A percentile compares a stretch with the other conserved stretches of the same genome.
These are phyloP conservation scores for Pestalotiopsis sp. DNA, from an alignment of 2,329 filamentous ascomycete genomes.

Conservation along the genomic window DNA sequence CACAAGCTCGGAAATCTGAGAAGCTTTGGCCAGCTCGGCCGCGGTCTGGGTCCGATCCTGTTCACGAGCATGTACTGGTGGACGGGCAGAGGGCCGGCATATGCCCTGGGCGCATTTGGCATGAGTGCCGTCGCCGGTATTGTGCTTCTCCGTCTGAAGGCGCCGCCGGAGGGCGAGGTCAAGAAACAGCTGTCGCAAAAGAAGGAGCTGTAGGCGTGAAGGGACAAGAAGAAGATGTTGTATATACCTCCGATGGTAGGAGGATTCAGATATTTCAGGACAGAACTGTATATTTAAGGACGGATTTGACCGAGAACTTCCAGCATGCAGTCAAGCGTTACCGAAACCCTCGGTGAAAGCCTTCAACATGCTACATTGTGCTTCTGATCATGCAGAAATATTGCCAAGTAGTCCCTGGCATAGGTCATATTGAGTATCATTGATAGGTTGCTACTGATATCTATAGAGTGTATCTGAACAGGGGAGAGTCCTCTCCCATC, in stretches of 20 bases:
- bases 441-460: background rate
- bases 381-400: background rate
- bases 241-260: background rate
- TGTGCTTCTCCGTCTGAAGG: conserved; percentile 73
- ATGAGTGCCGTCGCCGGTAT: conserved; percentile 75
- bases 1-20: conserved; percentile 84
- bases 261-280: background rate
- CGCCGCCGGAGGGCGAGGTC: conserved; percentile 50
- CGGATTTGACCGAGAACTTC: background rate
- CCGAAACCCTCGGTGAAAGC: background rate
- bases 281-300: background rate
- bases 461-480: conserved; percentile 21
- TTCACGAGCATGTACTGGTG: conserved; percentile 99
- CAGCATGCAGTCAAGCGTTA: background rate
- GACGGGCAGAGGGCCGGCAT: conserved; percentile 87
- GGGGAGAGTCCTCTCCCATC: conserved; percentile 21
- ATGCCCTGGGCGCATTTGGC: conserved; percentile 76
- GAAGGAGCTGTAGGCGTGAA: conserved; percentile 28
- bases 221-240: background rate
- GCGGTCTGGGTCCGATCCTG: conserved; percentile 82
- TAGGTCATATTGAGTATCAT: background rate
- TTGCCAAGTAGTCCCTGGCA: background rate
- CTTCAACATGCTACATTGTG: background rate
- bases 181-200: conserved; percentile 21
- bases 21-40: conserved; percentile 81